Percentiles rank a stretch among this genome's conserved stretches.
Evolutionary conservation across 305 asterid genomes (phyloP).

Genomic region (Fraxinus greggii): DNA sequence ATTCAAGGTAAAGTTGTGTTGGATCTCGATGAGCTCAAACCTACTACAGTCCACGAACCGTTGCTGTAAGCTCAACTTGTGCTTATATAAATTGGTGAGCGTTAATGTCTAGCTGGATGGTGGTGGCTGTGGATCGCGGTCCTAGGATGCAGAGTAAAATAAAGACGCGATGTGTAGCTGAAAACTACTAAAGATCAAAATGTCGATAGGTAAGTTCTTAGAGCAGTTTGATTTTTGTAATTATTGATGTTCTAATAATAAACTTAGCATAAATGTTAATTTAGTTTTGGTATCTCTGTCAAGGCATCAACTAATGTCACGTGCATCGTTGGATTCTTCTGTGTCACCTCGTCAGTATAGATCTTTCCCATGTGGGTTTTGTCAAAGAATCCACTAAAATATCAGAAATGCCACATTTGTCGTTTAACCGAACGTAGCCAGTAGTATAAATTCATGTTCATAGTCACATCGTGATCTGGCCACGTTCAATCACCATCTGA

Average conservation of each 20-base stretch:
- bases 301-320: conserved; percentile 28
- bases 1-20: conserved; percentile 84
- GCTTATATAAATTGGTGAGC: background rate
- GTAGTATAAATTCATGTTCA: background rate
- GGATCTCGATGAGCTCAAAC: conserved; percentile 47
- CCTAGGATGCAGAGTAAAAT: background rate
- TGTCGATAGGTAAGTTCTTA: conserved; percentile 13
- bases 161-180: background rate
- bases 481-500: conserved; percentile 3
- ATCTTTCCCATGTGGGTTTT: conserved; percentile 27
- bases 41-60: background rate
- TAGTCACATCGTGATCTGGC: conserved; percentile 5
- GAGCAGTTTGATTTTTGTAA: background rate
- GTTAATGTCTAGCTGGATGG: background rate
- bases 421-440: conserved; percentile 11
- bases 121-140: background rate
- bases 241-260: background rate
- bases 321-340: conserved; percentile 41
- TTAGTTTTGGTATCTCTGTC: background rate
- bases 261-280: background rate
- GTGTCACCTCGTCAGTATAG: conserved; percentile 14
- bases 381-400: background rate
- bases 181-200: background rate
- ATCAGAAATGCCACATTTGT: conserved; percentile 19
- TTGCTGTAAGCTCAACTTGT: background rate